Evolutionary conservation across 371 early-diverging fungal genomes (phyloP), one percentile per base, ranked within the genome.

Genomic region (Mortierella sp.): DNA sequence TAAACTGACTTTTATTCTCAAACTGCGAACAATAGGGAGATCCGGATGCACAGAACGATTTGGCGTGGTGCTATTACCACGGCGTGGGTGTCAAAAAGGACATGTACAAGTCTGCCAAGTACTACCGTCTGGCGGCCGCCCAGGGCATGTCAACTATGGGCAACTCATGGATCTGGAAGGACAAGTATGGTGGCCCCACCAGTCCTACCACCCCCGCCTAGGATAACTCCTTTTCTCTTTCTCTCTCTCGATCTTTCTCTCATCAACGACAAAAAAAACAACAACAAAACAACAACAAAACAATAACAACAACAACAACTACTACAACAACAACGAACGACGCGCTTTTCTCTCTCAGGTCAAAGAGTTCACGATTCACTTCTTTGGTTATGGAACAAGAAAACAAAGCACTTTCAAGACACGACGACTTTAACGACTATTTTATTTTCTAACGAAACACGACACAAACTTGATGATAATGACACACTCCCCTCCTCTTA

Each of bases 121-220:
- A 96, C 87, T 97, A 95, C 79, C 91, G 98, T n/a, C 80, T 94
- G 74, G 98, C 98, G 1, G 93, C 95, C 72, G 91, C 89, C 41
- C 95, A 96, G 83, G 98, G 98, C 4, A 86, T 91, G 24, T 93
- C 93, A 51, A 89, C 94, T 27, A 94, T 98, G 65, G 95, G 96
- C 35, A 97, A 97, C 81, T 96, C 96, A 41, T 98, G 98, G 98
- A 97, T 98, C 48, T 96, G 94, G 89, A 98, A 98, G 85, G 91
- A 95, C 51, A 98, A 98, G 79, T 96, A 96, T 77, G 91, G 93
- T 51, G 83, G 86, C 14, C 83, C 83, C 14, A 76, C 74, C 24
- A 83, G 80, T 54, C 79, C 83, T 7, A 46, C 71, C 21, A 54
- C 77, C 41, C 56, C 51, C 24, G 82, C 24, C 75, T 75, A 51